Evolutionary conservation across 2,329 filamentous ascomycete genomes (phyloP), one percentile per base, ranked within the genome.

Genomic region (Sarocladiaceae sp.): DNA sequence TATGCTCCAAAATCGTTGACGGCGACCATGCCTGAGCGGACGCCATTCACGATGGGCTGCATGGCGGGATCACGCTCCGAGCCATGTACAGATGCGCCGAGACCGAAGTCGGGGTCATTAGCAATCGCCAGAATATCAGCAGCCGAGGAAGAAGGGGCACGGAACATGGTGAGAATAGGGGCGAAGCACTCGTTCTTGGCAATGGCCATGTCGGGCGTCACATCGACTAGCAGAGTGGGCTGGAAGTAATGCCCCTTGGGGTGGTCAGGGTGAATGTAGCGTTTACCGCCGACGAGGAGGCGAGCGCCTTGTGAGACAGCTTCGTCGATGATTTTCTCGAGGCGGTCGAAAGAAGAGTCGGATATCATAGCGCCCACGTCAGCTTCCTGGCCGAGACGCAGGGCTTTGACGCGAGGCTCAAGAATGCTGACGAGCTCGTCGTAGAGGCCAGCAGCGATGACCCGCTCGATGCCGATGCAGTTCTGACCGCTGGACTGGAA

Each of bases 401-500:
- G 72, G 10, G 76, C 74, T 49, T 74, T 73, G 52, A 97, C 87
- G 49, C 85, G 82, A 10, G 85, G 83, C 43, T 80, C 76, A 16
- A 98, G 77, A 48, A 81, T 72, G 4, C 72, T 64, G 43, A 95
- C 68, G 18, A 98, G 76, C 45, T 72, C 71, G 50, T 85, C 73
- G 68, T 97, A 95, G 43, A 87, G 74, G n/a, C 68, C 70, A 2
- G 88, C 83, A 19, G 85, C 88, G 53, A 97, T 83, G 58, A 97
- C 83, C 45, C 93, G 85, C 68, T 98, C 93, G 53, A 96, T 91
- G 45, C 93, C 93, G 58, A 98, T 91, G 66, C 93, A 98, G 68
- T 98, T 98, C 64, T 98, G 93, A 1, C 93, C 93, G 13, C 89
- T 84, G 43, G 89, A 89, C 65, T 98, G 93, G 67, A 97, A 98